Base-by-base conservation (phyloP, 352 stramenopile genomes). In the Plasmopara muralis region DNA sequence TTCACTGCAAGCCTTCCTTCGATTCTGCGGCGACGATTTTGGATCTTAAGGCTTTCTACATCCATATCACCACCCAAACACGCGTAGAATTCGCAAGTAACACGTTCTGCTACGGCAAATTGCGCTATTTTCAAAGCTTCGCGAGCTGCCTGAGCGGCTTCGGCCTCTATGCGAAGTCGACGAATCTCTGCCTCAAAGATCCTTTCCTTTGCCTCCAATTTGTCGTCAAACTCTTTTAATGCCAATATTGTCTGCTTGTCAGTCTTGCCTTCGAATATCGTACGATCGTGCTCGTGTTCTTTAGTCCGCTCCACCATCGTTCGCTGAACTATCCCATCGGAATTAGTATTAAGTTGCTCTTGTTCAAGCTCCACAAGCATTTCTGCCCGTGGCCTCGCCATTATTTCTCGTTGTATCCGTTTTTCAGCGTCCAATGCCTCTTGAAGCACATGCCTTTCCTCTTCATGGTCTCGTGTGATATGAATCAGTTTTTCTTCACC, bases 361-460 rank as follows among this genome's bases (percentile, higher is more conserved):
- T 28, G 41, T 18, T 65, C 59, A 20, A 66, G 14, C 8, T 65
- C 56, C 0, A 33, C 42, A 34, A 62, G 43, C 28, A 46, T 35
- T 29, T 60, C 57, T 0, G 42, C 44, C 28, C 63, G 50, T 13
- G 57, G 47, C 30, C 50, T 67, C 6, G 51, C 59, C 20, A 62
- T 54, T 2, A 62, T 48, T 20, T 72, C 68, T 12, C 65, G 57
- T n/a, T 74, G 68, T 9, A 65, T 57, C 18, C 50, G 43, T 6
- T 69, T 55, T 39, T 78, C 69, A 0, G 64, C 46, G 3, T 45
- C 49, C 16, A 78, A 31, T 6, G 66, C 47, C 14, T 50, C 43
- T 12, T 41, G 16, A 9, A 78, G 47, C 12, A 56, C 51, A 5
- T 46, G 46, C 28, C 50, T 59, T 9, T 55, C 48, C 9, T 65